phyloP scores from a whole-genome alignment of 257 asterid genomes.

The Solanum pinnatisectum region DNA sequence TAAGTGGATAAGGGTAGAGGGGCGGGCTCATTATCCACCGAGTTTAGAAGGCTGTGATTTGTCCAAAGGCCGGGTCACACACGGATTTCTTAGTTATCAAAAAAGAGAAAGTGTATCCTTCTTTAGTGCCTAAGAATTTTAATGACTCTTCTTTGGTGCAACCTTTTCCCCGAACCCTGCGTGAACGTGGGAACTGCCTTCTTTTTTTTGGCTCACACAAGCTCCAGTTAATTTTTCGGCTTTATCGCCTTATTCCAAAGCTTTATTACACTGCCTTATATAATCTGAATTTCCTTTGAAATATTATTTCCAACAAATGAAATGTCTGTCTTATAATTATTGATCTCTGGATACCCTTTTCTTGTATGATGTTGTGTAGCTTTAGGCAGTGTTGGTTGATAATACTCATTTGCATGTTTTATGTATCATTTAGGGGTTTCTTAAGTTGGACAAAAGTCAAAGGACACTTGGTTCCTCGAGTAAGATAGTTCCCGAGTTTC shows the following conservation, averaged over 20 bases:
- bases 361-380: background rate
- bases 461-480: background rate
- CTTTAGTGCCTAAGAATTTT: background rate
- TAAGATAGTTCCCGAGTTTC: background rate
- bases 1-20: background rate
- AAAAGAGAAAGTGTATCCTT: background rate
- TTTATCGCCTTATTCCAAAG: background rate
- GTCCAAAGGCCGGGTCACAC: fast-evolving
- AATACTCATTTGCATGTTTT: background rate
- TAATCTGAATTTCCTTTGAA: background rate
- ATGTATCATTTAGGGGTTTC: background rate
- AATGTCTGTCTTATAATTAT: background rate
- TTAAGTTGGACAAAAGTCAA: background rate
- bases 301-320: background rate
- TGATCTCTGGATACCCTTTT: background rate
- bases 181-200: background rate
- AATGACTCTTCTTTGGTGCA: background rate
- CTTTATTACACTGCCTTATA: background rate
- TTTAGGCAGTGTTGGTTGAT: background rate
- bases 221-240: background rate
- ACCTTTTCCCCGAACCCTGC: background rate
- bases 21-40: background rate
- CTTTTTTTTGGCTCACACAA: background rate
- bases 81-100: background rate
- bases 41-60: background rate